Conservation (phyloP, 2,329 filamentous ascomycete genomes). For the Drechslerella stenobrocha region DNA sequence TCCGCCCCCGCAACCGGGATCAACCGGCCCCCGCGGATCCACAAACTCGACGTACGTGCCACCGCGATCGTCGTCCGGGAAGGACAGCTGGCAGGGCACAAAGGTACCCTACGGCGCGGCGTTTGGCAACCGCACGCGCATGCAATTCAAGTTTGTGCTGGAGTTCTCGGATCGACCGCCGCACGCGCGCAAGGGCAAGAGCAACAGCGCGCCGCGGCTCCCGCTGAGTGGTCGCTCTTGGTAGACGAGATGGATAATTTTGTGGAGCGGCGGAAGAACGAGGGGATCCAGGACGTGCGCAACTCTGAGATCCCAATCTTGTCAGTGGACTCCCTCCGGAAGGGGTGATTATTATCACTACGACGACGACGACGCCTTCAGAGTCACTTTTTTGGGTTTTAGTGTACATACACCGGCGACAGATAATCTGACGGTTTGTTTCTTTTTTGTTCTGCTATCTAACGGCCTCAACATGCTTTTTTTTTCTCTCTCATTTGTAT, state of each 20-base stretch:
- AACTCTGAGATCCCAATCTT: conserved; percentile 43
- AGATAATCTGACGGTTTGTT: too few species aligned
- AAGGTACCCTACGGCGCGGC: conserved; percentile 54
- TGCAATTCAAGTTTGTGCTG: conserved; percentile 68
- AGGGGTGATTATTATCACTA: conserved; percentile 10
- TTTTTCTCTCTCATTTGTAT: too few species aligned
- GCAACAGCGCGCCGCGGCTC: conserved; percentile 68
- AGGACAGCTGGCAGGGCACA: conserved; percentile 51
- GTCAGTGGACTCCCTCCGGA: conserved; percentile 43
- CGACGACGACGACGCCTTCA: too few species aligned
- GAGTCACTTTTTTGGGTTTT: not conserved
- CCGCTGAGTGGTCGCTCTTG: conserved; percentile 79
- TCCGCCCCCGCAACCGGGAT: conserved; percentile 18
- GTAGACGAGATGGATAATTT: conserved; percentile 80
- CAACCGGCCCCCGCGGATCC: conserved; percentile 6
- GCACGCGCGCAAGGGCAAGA: conserved; percentile 58
- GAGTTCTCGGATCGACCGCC: conserved; percentile 65
- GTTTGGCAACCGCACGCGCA: conserved; percentile 61
- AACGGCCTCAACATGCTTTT: too few species aligned
- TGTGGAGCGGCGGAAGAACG: conserved; percentile 72
- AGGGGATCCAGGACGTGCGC: conserved; percentile 55
- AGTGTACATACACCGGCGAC: too few species aligned
- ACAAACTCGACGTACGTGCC: conserved; percentile 51
- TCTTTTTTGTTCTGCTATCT: too few species aligned
- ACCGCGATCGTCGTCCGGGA: conserved; percentile 22